Evolutionary conservation across 345 rosid genomes (phyloP).

Genomic region (Gossypium rotundifolium): DNA sequence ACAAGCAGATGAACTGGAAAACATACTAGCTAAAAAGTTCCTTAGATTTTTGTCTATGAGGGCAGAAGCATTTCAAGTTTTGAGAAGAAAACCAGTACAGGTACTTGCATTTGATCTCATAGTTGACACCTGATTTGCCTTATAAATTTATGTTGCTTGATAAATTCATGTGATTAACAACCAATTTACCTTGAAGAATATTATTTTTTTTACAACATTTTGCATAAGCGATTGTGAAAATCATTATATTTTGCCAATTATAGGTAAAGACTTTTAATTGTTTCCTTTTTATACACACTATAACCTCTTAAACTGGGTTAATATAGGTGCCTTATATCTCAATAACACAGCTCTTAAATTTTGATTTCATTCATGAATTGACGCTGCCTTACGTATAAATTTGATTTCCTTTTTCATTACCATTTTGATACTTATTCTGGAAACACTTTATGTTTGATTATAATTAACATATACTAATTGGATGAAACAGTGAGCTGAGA

Average conservation of each 20-base stretch:
- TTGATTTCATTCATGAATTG: neutral
- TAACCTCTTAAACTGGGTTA: neutral
- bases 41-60: constrained; percentile 99
- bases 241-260: neutral
- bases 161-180: constrained; percentile 7
- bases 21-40: constrained; percentile 83
- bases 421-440: neutral
- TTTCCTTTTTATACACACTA: neutral
- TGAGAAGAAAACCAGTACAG: constrained; percentile 95
- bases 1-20: constrained; percentile 97
- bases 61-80: constrained; percentile 96
- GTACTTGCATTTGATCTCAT: constrained; percentile 23
- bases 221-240: neutral
- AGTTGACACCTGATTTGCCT: constrained; percentile 2
- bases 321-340: neutral
- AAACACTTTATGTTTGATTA: neutral
- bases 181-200: constrained; percentile 5
- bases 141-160: constrained; percentile 7
- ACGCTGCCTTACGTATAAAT: neutral
- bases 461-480: neutral
- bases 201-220: neutral
- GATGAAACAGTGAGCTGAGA: neutral
- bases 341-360: neutral
- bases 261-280: neutral
- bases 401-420: neutral